Evolutionary conservation across 305 asterid genomes (phyloP), one percentile per base, ranked within the genome.

Genomic region (Fraxinus latifolia): DNA sequence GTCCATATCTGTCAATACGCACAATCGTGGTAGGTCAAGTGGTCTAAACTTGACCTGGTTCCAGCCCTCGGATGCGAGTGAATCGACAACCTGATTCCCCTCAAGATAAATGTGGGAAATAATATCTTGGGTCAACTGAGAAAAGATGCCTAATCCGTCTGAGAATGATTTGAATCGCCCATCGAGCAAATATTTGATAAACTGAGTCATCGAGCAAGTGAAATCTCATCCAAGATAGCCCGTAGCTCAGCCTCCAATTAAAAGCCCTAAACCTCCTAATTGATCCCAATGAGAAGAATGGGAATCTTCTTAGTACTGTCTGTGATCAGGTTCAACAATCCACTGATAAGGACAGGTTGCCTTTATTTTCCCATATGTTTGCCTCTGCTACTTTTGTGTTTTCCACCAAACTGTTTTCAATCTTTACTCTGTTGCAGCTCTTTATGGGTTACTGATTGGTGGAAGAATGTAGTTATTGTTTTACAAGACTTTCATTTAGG

Each of bases 371-470:
- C 14, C 50, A 76, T 82, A 58, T 31, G 19, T 53, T 37, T 17
- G 2, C 12, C 25, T 32, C 7, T 25, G 32, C 34, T 3, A 27
- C 7, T 62, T 78, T 44, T 83, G 21, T 71, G 7, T 80, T 17
- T 34, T 11, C 76, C 77, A 29, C 11, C 15, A 1, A 25, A 25
- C 62, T 70, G 42, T 37, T 39, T 76, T 79, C 9, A 84, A 6
- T 50, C 15, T 17, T 72, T 47, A 2, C 55, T 82, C 50, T 77
- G 33, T 83, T 6, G 78, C 93, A 94, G 97, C 86, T 85, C 87
- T 79, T 37, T 81, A 72, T 91, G 92, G 94, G 87, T 90, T 81
- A 76, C 87, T 76, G 91, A 85, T 82, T 89, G 95, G 97, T 86
- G 88, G 90, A 91, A 85, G 88, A 86, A 87, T 80, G 85, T 89